Evolutionary conservation across 2,329 filamentous ascomycete genomes (phyloP), one percentile per base, ranked within the genome.

Genomic region (Penicillium olsonii): DNA sequence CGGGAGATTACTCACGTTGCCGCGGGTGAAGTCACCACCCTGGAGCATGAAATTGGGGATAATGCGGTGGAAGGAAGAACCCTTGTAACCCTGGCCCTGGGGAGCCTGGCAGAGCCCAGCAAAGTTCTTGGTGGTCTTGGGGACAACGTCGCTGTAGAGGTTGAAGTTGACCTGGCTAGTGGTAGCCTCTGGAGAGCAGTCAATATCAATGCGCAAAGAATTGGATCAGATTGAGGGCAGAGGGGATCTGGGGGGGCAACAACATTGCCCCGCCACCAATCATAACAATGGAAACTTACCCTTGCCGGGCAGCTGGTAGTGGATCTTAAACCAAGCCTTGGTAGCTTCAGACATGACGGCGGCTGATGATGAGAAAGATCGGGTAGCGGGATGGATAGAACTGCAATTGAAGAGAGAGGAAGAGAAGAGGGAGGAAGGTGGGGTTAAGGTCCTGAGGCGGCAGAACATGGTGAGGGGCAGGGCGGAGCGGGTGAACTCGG

Each of bases 41-140:
- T 95, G 91, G 66, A 95, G 87, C 91, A 95, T 95, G 83, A 95
- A 95, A 50, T 90, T 75, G 64, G 88, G 88, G 76, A 95, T 95
- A 76, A 96, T 87, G 66, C 91, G 90, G 84, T 96, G 90, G 87
- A 95, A 95, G 62, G 82, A 81, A 64, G 89, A 94, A 70, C 84
- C 84, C 73, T 83, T 75, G 82, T 95, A 96, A 65, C 90, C 89
- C 74, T 88, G 86, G 69, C 88, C 89, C 78, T 90, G 84, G 80
- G 88, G 82, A 63, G 81, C 81, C 57, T 85, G 90, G 87, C 87
- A 91, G 68, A 94, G 87, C 72, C 84, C 84, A 63, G 82, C 83
- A 85, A 95, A 95, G 84, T 94, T 94, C 74, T 83, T 79, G 63
- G 83, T 80, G 48, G 92, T 96, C 84, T 88, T 94, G 74, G 92